A percentile compares a stretch with the other conserved stretches of the same genome.
phyloP scores from a whole-genome alignment of 1,139 yeast genomes.

The Magnusiomyces ingens region DNA sequence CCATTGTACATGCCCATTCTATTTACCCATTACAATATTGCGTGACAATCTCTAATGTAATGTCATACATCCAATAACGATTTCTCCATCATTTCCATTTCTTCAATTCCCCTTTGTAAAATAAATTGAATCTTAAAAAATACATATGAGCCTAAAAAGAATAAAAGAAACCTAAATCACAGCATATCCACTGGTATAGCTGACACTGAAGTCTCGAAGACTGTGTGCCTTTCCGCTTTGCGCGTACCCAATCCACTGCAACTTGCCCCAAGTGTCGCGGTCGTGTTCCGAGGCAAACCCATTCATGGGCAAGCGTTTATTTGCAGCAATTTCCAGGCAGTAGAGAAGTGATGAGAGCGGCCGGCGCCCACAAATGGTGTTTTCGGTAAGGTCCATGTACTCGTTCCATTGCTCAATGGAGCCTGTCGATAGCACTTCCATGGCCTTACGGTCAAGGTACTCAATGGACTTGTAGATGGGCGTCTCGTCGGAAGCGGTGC shows the following conservation, averaged over 20 bases:
- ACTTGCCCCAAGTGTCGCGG: conserved; percentile 27
- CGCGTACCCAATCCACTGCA: conserved; percentile 75
- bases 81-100: too few relatives aligned
- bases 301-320: conserved; percentile 15
- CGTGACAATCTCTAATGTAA: too few relatives aligned
- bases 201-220: conserved; percentile 67
- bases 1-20: too few relatives aligned
- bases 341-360: conserved; percentile 64
- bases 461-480: conserved; percentile 71
- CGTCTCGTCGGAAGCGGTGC: conserved; percentile 21
- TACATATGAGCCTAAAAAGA: too few relatives aligned
- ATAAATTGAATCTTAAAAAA: too few relatives aligned
- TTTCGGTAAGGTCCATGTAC: conserved; percentile 64
- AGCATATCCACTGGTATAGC: conserved; percentile 82
- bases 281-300: conserved; percentile 15
- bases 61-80: too few relatives aligned
- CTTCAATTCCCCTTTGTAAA: too few relatives aligned
- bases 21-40: too few relatives aligned
- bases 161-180: conserved; percentile 19
- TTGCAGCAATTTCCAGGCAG: conserved; percentile 38
- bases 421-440: conserved; percentile 55
- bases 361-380: conserved; percentile 90
- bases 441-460: conserved; percentile 59
- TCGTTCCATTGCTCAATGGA: conserved; percentile 52
- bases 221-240: conserved; percentile 59